Base-by-base conservation (phyloP, 768 basidiomycete genomes). In the Rhizopogon rudus region DNA sequence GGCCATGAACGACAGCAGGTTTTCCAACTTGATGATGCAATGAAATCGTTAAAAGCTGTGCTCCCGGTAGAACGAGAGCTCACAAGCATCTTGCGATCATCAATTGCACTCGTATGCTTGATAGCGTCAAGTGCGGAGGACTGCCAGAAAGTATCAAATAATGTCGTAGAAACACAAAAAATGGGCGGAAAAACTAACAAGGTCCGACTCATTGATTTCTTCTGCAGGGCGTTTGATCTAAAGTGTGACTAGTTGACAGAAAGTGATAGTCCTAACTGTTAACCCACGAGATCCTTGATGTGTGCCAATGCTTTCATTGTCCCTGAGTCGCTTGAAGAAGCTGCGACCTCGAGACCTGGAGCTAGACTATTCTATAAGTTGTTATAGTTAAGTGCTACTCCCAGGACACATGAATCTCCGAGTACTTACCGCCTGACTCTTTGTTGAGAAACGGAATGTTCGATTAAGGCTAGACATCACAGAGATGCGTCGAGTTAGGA, bases 71-170 rank as follows among this genome's bases (percentile, higher is more conserved):
- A 13, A n/a, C 44, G 44, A 22, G 22, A n/a, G 73, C 84, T 51
- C 54, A 89, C 90, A 50, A 87, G 70, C 67, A 90, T 76, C 67
- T 90, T 87, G 51, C 91, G 78, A 63, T 93, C 91, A 68, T 93
- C 87, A 28, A 92, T 73, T 6, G 81, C 74, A 49, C 83, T 82
- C 9, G 74, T 71, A 63, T 91, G 78, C 41, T 74, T 73, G 40
- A 91, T 62, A 3, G 75, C 68, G 63, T 92, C 88, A 14, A 87
- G 67, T 8, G 82, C 70, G 6, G 86, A 75, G 14, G 81, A 67
- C 88, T 90, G 52, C 16, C 48, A 46, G n/a, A 40, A 12, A 43
- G 12, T 29, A 53, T 1, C 16, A 25, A 41, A 22, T n/a, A 45
- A 12, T 22, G 16, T n/a, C 17, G 5, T 22, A 52, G 29, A 31